Base-by-base conservation (phyloP, 2,329 filamentous ascomycete genomes). In the Amphichorda felina region DNA sequence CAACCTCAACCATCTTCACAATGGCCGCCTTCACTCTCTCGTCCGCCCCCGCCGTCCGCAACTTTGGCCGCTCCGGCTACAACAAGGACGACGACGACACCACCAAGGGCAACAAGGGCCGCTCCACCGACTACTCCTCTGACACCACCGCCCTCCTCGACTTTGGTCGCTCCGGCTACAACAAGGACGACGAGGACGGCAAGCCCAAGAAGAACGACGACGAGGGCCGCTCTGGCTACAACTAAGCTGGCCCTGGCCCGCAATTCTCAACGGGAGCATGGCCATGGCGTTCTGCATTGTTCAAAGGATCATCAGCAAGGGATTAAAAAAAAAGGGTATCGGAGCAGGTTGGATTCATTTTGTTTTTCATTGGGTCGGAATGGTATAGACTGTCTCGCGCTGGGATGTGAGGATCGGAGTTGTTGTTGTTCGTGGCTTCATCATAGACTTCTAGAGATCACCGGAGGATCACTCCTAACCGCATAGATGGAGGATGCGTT, bases 211-310 rank as follows among this genome's bases (percentile, higher is more conserved):
- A 57, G 51, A 55, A 31, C 28, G 37, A 38, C 24, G 21, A 35
- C 30, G 29, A 37, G 28, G 30, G 64, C 50, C 63, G 63, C 41
- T 61, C 57, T 36, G 64, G 64, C 42, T 67, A 67, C 57, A 68
- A 68, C 59, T 64, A 61, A 50, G 31, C 24, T n/a, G n/a, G n/a
- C n/a, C n/a, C n/a, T n/a, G n/a, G n/a, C n/a, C 21, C 21, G 21
- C 21, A 24, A 24, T 24, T 24, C 21, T 24, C 10, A 10, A n/a
- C n/a, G n/a, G n/a, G n/a, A n/a, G n/a, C n/a, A n/a, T n/a, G n/a
- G n/a, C n/a, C n/a, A n/a, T n/a, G n/a, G n/a, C n/a, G n/a, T n/a
- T n/a, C n/a, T n/a, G n/a, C n/a, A n/a, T n/a, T n/a, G n/a, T n/a
- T n/a, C n/a, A n/a, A n/a, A n/a, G n/a, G n/a, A n/a, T n/a, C n/a